These are phyloP conservation scores for Russula emetica DNA, from an alignment of 768 basidiomycete species.

Conservation along the genomic window DNA sequence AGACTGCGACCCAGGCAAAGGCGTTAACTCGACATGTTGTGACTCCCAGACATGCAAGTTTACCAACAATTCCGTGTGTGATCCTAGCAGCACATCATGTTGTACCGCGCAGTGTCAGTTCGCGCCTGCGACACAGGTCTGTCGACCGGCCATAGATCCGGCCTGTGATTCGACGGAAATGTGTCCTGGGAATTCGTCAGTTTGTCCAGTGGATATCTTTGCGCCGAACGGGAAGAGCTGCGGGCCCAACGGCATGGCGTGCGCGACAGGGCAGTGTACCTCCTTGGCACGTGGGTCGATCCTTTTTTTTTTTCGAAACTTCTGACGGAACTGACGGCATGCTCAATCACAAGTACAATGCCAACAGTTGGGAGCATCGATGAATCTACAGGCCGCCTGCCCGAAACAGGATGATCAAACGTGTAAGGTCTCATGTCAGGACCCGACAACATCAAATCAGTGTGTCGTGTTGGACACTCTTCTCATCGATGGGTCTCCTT, in stretches of 20 bases:
- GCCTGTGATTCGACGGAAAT: slow-evolving; percentile 67
- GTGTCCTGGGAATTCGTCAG: slow-evolving; percentile 69
- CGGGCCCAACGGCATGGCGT: slow-evolving; percentile 57
- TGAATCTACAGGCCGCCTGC: slow-evolving; percentile 65
- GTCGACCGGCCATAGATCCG: slow-evolving; percentile 61
- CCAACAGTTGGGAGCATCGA: slow-evolving; percentile 62
- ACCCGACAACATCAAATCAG: slow-evolving; percentile 53
- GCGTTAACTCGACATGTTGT: slow-evolving; percentile 63
- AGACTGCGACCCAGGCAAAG: slow-evolving; percentile 79
- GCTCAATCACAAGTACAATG: slow-evolving; percentile 57
- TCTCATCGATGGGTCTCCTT: slow-evolving; percentile 79
- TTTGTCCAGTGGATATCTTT: slow-evolving; percentile 64
- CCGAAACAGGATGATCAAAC: slow-evolving; percentile 56
- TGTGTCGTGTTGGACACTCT: slow-evolving; percentile 68
- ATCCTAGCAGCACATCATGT: slow-evolving; percentile 70
- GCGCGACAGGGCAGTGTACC: slow-evolving; percentile 77
- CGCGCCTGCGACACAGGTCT: slow-evolving; percentile 62
- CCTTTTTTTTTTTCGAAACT: slow-evolving; percentile 6
- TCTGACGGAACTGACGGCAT: slow-evolving; percentile 16
- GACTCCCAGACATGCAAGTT: slow-evolving; percentile 74
- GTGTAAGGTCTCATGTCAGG: slow-evolving; percentile 78
- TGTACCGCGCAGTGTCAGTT: slow-evolving; percentile 69
- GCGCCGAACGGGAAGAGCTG: slow-evolving; percentile 65
- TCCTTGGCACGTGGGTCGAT: slow-evolving; percentile 55
- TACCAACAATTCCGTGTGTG: slow-evolving; percentile 64